Conservation (phyloP, 768 basidiomycete species). For the Pisolithus sp. region DNA sequence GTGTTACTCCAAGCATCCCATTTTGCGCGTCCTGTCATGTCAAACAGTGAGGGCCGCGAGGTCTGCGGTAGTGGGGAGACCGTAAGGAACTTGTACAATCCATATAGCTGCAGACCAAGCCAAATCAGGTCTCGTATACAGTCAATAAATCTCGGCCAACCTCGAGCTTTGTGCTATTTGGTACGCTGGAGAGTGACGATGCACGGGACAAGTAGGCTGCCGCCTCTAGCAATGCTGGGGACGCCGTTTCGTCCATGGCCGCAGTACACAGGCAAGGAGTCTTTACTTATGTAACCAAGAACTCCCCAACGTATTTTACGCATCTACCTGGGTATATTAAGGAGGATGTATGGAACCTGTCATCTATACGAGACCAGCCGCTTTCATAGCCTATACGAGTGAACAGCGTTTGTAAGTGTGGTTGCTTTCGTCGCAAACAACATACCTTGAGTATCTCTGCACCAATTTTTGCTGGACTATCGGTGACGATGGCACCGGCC, state of each 20-base stretch:
- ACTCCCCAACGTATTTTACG: conserved; percentile 4
- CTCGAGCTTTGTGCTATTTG: conserved; percentile 68
- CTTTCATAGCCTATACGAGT: conserved; percentile 62
- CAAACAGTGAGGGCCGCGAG: conserved; percentile 68
- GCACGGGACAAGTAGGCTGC: conserved; percentile 58
- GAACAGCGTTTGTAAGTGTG: conserved; percentile 5
- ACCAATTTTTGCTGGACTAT: conserved; percentile 95
- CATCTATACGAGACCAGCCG: conserved; percentile 60
- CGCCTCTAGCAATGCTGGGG: conserved; percentile 48
- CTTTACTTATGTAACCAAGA: conserved; percentile 32
- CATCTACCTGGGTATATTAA: not conserved
- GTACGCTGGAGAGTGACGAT: conserved; percentile 46
- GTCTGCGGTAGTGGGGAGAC: conserved; percentile 47
- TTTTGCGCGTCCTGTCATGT: conserved; percentile 73
- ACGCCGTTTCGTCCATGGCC: conserved; percentile 26
- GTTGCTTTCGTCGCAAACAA: not conserved
- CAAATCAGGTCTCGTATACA: conserved; percentile 13
- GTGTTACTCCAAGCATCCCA: conserved; percentile 76
- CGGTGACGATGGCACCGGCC: conserved; percentile 90
- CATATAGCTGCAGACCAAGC: conserved; percentile 61
- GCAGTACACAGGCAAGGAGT: conserved; percentile 3
- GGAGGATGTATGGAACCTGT: conserved; percentile 9
- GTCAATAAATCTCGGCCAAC: conserved; percentile 34
- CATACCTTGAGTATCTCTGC: conserved; percentile 79
- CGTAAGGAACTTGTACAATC: conserved; percentile 73